Evolutionary conservation across 1,139 yeast genomes (phyloP).

Genomic region (Geotrichum cucujoidarum): DNA sequence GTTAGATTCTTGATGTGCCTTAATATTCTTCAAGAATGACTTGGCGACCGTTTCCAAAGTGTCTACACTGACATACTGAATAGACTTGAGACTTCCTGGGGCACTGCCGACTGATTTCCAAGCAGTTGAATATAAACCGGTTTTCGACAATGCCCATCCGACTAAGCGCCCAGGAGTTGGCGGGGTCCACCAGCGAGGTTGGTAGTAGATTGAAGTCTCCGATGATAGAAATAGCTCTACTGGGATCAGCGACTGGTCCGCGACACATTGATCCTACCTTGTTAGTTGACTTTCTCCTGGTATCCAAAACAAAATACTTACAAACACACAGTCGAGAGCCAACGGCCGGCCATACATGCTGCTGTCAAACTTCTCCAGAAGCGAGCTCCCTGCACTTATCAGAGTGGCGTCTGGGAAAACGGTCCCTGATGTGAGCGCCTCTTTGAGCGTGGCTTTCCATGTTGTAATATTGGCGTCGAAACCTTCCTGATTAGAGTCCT

Average conservation of each 20-base stretch:
- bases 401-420: conserved; percentile 25
- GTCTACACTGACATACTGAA: conserved; percentile 29
- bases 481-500: conserved; percentile 60
- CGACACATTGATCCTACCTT: conserved; percentile 31
- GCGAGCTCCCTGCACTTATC: conserved; percentile 29
- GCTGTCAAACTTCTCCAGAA: conserved; percentile 30
- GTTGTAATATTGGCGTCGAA: conserved; percentile 64
- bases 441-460: conserved; percentile 46
- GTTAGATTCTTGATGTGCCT: conserved; percentile 7
- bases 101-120: conserved; percentile 25
- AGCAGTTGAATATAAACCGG: conserved; percentile 24
- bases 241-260: conserved; percentile 29
- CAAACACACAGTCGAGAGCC: conserved; percentile 34
- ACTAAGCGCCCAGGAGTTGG: conserved; percentile 12
- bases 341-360: conserved; percentile 34
- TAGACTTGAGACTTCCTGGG: conserved; percentile 26
- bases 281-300: background rate
- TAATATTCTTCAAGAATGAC: conserved; percentile 20
- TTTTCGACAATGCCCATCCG: conserved; percentile 23
- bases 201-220: conserved; percentile 8
- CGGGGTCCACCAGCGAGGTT: conserved; percentile 13
- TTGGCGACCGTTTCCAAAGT: conserved; percentile 25
- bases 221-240: conserved; percentile 19
- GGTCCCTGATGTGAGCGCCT: conserved; percentile 27
- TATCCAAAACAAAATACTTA: background rate